Evolutionary conservation across 106 monocot genomes (phyloP), one percentile per base, ranked within the genome.

Genomic region (Allium cepa): DNA sequence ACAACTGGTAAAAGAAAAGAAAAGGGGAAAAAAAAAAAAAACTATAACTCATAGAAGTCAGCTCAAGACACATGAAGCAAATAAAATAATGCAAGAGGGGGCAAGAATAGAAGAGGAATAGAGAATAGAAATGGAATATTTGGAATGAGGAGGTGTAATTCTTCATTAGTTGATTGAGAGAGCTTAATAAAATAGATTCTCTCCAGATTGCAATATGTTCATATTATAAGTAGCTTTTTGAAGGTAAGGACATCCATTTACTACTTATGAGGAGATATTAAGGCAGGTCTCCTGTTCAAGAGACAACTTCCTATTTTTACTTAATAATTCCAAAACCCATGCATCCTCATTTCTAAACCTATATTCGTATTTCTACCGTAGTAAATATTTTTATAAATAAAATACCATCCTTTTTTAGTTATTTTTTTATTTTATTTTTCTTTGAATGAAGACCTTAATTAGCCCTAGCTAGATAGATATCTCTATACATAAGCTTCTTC

Each of bases 201-300:
- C 6, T 60, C 17, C 11, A 22, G 22, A 22, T 62, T 46, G 47
- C 17, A 49, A 64, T 64, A 12, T 14, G 9, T 47, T 46, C 9
- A 18, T 26, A 9, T 8, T 61, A 27, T 61, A 36, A 62, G 13
- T 14, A 11, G 47, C 62, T 13, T 12, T 46, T 47, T 15, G 9
- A 16, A 62, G 47, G 46, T 65, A 18, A 72, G 76, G 74, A 84
- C 84, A 77, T 56, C 59, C 79, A 62, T 28, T 75, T 80, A 77
- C 82, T 60, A 76, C 75, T 82, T 80, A 61, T 82, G 73, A 86
- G 84, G 77, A 72, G 78, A 83, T 85, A 83, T 85, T 79, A 61
- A 14, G 82, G 77, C 65, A 76, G 86, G 93, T 86, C 79, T 64
- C 85, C 83, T 73, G 47, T 79, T 83, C 88, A 83, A 82, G 74